These are phyloP conservation scores for Quaeritorhiza haematococci DNA, from an alignment of 371 early-diverging fungal species.

Conservation along the genomic window DNA sequence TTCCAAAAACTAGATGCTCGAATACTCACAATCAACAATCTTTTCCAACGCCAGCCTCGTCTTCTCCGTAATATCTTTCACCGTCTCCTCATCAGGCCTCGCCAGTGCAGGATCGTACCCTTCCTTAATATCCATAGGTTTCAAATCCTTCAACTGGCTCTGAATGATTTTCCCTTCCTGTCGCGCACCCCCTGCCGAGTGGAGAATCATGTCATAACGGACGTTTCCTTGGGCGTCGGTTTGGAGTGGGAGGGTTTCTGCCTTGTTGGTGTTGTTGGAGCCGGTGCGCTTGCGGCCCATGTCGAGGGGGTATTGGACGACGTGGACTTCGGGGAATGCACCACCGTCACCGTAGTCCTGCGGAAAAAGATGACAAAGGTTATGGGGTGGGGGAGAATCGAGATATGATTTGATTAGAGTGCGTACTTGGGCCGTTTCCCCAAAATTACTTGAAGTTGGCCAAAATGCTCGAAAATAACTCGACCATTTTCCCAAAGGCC, in stretches of 20 bases:
- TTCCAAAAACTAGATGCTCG: neutral
- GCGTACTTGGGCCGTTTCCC: no score
- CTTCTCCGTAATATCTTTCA: constrained; percentile 78
- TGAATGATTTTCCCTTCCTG: constrained; percentile 58
- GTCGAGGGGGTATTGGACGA: constrained; percentile 86
- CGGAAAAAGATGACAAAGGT: no score
- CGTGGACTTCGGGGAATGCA: constrained; percentile 89
- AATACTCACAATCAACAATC: constrained; percentile 59
- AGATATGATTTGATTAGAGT: no score
- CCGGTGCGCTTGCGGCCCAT: constrained; percentile 62
- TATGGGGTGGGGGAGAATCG: constrained; percentile 6
- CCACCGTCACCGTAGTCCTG: constrained; percentile 95
- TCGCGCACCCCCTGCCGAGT: constrained; percentile 56
- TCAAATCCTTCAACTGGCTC: constrained; percentile 73
- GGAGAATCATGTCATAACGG: constrained; percentile 81
- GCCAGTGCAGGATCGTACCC: constrained; percentile 54
- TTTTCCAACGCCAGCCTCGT: constrained; percentile 85
- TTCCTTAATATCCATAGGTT: constrained; percentile 69
- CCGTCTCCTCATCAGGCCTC: constrained; percentile 74
- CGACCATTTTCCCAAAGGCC: no score
- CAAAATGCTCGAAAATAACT: no score
- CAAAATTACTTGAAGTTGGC: no score
- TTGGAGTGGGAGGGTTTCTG: constrained; percentile 76
- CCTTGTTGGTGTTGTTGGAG: constrained; percentile 9
- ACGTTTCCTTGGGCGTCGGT: constrained; percentile 86